phyloP scores from a whole-genome alignment of 495 filamentous ascomycete genomes.

The Neurospora terricola region DNA sequence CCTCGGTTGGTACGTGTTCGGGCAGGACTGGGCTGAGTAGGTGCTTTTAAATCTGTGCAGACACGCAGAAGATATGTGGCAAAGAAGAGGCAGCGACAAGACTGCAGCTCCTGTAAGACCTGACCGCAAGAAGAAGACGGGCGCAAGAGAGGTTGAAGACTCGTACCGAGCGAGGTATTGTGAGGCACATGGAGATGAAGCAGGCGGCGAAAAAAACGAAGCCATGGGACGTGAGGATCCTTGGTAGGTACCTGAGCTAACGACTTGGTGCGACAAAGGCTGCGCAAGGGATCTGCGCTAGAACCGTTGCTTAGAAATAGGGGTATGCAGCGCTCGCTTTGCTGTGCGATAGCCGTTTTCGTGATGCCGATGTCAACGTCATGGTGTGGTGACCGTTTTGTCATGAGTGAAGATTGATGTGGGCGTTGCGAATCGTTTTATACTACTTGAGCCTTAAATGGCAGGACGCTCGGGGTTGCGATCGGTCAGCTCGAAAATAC shows the following conservation, averaged over 20 bases:
- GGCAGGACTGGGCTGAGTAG: not conserved
- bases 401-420: not conserved
- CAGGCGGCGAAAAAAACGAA: not conserved
- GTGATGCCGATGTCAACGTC: not conserved
- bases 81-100: not conserved
- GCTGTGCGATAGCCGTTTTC: not conserved
- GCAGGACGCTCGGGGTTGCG: not conserved
- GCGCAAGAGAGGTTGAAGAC: not conserved
- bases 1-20: not conserved
- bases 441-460: not conserved
- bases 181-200: not conserved
- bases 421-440: not conserved
- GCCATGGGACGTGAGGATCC: not conserved
- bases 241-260: not conserved
- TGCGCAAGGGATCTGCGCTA: not conserved
- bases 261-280: not conserved
- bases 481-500: not conserved
- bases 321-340: not conserved
- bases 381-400: not conserved
- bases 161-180: not conserved
- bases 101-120: not conserved
- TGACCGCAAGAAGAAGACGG: not conserved
- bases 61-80: not conserved
- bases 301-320: not conserved
- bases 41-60: not conserved